Base-by-base conservation (phyloP, 352 stramenopile genomes). In the Phytophthora pini region DNA sequence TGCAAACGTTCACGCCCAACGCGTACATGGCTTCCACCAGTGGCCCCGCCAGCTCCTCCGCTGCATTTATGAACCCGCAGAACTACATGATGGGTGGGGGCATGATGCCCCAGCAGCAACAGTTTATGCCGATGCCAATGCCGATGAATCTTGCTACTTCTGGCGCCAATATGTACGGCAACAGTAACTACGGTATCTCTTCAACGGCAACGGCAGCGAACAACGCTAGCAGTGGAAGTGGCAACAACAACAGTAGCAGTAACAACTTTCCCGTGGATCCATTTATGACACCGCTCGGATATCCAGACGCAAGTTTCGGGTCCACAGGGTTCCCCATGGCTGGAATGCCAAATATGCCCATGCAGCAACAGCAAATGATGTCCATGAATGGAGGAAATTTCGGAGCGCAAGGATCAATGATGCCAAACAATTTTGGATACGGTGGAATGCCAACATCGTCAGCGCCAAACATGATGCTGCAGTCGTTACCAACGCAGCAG, bases 71-170 rank as follows among this genome's bases (percentile, higher is more conserved):
- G 71, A 82, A 59, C 43, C 74, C 77, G 22, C 77, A 65, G 39
- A 81, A 84, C 61, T 85, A 68, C 34, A 79, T 86, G 60, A 82
- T 87, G 70, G 54, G 62, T 44, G 52, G 69, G 22, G 65, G 74
- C 7, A 85, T 86, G 80, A 78, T 84, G 70, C 85, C 51, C 4
- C 68, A 76, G 48, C 72, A 82, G 41, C 80, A 88, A 56, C 80
- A 86, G 50, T 85, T 91, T 53, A 87, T 92, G 74, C 68, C 72
- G 10, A 86, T 92, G 74, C 59, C 70, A 7, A 87, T 78, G 69
- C 69, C 75, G 0, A 83, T 88, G 77, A 82, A 76, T 40, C 72
- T 87, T 56, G 48, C 46, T 1, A 65, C 67, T 4, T 72, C 70
- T 38, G 55, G 36, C 12, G 40, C 48, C 20, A 74, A 64, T 26